Evolutionary conservation across 805 yeast genomes (phyloP).

Genomic region (Isabelozyma gotoi): DNA sequence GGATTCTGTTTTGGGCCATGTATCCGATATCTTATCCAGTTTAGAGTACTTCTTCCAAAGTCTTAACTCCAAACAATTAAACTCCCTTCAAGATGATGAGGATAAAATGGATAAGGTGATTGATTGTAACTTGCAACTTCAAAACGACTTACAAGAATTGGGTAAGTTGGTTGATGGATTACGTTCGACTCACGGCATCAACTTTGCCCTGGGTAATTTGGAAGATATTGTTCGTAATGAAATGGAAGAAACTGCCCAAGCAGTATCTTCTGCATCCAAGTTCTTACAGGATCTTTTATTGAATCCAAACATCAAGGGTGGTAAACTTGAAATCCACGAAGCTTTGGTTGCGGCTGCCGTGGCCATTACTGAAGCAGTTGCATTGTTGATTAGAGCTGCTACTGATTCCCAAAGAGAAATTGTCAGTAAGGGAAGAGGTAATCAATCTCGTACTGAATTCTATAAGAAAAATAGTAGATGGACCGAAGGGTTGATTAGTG

Average conservation of each 20-base stretch:
- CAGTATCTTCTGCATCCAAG: slow-evolving; percentile 64
- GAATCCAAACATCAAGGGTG: slow-evolving; percentile 52
- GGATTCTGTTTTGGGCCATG: slow-evolving; percentile 46
- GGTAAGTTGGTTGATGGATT: slow-evolving; percentile 56
- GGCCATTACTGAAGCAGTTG: slow-evolving; percentile 77
- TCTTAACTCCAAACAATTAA: slow-evolving; percentile 52
- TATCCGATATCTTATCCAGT: slow-evolving; percentile 58
- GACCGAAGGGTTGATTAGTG: slow-evolving; percentile 92
- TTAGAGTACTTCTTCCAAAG: slow-evolving; percentile 63
- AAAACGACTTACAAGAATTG: slow-evolving; percentile 63
- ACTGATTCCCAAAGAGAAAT: slow-evolving; percentile 82
- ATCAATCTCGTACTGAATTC: slow-evolving; percentile 66
- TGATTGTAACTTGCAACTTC: slow-evolving; percentile 71
- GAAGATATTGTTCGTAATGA: slow-evolving; percentile 74
- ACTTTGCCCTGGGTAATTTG: slow-evolving; percentile 48
- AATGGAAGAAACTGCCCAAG: slow-evolving; percentile 67
- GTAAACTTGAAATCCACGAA: slow-evolving; percentile 68
- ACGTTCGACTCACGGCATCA: slow-evolving; percentile 28
- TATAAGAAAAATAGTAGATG: slow-evolving; percentile 86
- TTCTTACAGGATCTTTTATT: slow-evolving; percentile 54
- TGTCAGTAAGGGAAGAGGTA: slow-evolving; percentile 67
- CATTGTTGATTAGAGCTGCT: slow-evolving; percentile 69
- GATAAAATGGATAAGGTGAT: slow-evolving; percentile 77
- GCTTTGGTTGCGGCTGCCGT: slow-evolving; percentile 77
- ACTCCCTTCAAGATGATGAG: slow-evolving; percentile 51